A percentile compares a stretch with the other conserved stretches of the same genome.
phyloP scores from a whole-genome alignment of 768 basidiomycete genomes.

The Panellus pusillus region DNA sequence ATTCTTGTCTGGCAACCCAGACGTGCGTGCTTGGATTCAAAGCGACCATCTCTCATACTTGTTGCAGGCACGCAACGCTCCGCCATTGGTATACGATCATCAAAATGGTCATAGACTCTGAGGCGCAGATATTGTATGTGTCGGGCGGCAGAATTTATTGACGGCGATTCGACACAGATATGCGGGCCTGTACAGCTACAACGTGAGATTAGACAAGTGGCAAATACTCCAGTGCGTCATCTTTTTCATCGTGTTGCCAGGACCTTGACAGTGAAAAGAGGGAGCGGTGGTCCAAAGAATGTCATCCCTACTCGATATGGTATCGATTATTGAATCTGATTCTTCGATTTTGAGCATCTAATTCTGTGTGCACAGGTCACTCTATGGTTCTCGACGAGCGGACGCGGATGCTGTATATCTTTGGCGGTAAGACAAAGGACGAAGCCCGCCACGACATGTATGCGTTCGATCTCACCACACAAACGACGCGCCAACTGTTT shows the following conservation, averaged over 20 bases:
- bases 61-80: constrained; percentile 26
- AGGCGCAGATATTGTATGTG: constrained; percentile 69
- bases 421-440: constrained; percentile 71
- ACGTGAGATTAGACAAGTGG: constrained; percentile 67
- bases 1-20: constrained; percentile 63
- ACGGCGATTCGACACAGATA: constrained; percentile 64
- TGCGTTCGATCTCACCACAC: constrained; percentile 60
- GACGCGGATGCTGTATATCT: constrained; percentile 62
- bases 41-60: not conserved
- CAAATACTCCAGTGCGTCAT: constrained; percentile 59
- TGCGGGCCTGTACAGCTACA: constrained; percentile 74
- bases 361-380: constrained; percentile 48
- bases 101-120: constrained; percentile 78
- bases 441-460: constrained; percentile 74
- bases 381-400: constrained; percentile 77
- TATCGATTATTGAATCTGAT: constrained; percentile 24
- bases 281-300: constrained; percentile 20
- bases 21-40: constrained; percentile 39
- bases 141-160: constrained; percentile 75
- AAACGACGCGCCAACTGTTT: constrained; percentile 60
- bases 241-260: not conserved
- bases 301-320: constrained; percentile 64
- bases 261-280: constrained; percentile 7
- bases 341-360: not conserved
- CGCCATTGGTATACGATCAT: constrained; percentile 75